Evolutionary conservation across 2,329 filamentous ascomycete genomes (phyloP).

Genomic region (Ilyonectria mors-panacis): DNA sequence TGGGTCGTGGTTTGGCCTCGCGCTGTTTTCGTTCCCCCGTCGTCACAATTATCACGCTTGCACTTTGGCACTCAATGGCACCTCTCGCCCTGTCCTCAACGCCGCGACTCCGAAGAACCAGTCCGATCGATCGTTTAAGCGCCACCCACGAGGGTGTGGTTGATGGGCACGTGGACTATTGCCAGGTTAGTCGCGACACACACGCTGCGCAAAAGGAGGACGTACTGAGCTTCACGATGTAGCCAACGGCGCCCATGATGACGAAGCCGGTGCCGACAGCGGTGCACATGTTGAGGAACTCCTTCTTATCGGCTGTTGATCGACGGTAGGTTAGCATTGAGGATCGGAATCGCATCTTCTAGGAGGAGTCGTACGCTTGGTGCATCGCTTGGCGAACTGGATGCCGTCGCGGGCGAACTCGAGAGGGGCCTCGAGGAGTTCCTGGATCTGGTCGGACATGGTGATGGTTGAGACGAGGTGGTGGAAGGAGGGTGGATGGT

Average conservation of each 20-base stretch:
- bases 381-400: constrained; percentile 74
- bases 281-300: constrained; percentile 64
- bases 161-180: constrained; percentile 77
- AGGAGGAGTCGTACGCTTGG: constrained; percentile 67
- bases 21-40: constrained; percentile 1
- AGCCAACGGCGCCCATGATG: constrained; percentile 79
- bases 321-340: constrained; percentile 15
- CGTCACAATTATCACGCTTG: background rate
- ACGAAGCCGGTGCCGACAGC: constrained; percentile 79
- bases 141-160: constrained; percentile 78
- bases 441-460: constrained; percentile 79
- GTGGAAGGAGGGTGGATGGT: background rate
- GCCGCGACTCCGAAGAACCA: constrained; percentile 1
- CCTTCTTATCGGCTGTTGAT: constrained; percentile 57
- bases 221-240: constrained; percentile 79
- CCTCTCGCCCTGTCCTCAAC: background rate
- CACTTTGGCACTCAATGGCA: background rate
- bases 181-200: constrained; percentile 1
- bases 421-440: constrained; percentile 77
- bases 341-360: constrained; percentile 6
- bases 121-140: constrained; percentile 61
- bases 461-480: background rate
- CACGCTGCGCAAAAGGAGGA: background rate
- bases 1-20: background rate
- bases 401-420: constrained; percentile 75